Base-by-base conservation (phyloP, 441 rosid genomes). In the Gossypium davidsonii region DNA sequence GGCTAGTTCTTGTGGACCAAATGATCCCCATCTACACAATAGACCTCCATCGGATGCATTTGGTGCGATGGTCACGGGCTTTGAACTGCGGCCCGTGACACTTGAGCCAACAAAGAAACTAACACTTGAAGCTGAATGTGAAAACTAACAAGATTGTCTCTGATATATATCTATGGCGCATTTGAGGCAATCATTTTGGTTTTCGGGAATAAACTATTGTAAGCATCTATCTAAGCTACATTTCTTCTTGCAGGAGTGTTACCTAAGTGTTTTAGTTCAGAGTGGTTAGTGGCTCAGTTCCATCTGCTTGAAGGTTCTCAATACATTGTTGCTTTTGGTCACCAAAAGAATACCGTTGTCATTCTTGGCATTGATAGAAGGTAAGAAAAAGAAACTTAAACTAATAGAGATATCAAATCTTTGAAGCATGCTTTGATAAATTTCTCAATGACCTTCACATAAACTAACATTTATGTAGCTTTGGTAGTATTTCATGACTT, bases 361-460 rank as follows among this genome's bases (percentile, higher is more conserved):
- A 89, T 94, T 76, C 90, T 94, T 76, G 97, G 97, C 80, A 80
- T 90, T 83, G 98, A 90, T 81, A 97, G 97, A 74, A 92, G 98
- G 98, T 91, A 84, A 77, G 81, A 51, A 42, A 34, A 53, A 4
- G 34, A 28, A 28, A 28, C 34, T 28, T 28, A 4, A 28, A 4
- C 1, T 28, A 1, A 28, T 5, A 28, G 6, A 28, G 1, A 28
- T 28, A 28, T 34, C 8, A 4, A 34, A 34, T 34, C 8, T 34
- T 34, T 34, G 1, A 34, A 34, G 39, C 7, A 34, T 34, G 39
- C 39, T 34, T 34, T 34, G 39, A 34, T 34, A 34, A 34, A 34
- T 34, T 34, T 34, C 39, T 34, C 39, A 34, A 34, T 34, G 39
- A 34, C 39, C 39, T 34, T 34, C 39, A 5, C 8, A 34, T 34